A percentile compares a stretch with the other conserved stretches of the same genome.
These are phyloP conservation scores for Omphalotus olearius DNA, from an alignment of 1,284 basidiomycete genomes.

Conservation along the genomic window DNA sequence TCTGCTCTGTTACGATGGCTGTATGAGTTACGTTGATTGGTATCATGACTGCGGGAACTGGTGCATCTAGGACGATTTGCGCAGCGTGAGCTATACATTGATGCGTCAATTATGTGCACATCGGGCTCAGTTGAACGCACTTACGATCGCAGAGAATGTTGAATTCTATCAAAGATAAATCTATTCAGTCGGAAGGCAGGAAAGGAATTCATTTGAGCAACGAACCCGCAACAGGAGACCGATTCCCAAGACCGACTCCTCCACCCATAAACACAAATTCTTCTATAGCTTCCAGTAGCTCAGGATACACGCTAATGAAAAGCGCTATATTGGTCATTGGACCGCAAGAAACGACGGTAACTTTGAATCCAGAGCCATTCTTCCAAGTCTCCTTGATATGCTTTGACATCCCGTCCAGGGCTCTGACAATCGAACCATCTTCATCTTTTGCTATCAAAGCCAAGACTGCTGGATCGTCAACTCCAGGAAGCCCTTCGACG, in stretches of 20 bases:
- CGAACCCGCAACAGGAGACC: conserved; percentile 66
- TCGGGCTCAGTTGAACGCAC: conserved; percentile 22
- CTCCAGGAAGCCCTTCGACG: conserved; percentile 63
- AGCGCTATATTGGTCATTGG: conserved; percentile 85
- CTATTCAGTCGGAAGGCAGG: conserved; percentile 1
- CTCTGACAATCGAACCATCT: conserved; percentile 39
- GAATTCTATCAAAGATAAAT: conserved; percentile 46
- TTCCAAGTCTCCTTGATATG: conserved; percentile 54
- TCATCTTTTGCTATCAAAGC: conserved; percentile 39
- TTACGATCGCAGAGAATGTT: conserved; percentile 80
- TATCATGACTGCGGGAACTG: conserved; percentile 61
- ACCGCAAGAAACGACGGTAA: conserved; percentile 69
- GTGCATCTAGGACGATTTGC: conserved; percentile 69
- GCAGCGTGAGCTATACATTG: conserved; percentile 63
- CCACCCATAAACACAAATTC: conserved; percentile 90
- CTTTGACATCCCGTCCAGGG: conserved; percentile 64
- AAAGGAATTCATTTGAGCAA: not conserved
- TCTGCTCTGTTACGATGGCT: conserved; percentile 58
- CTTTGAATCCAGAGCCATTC: conserved; percentile 47
- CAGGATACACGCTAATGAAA: conserved; percentile 67
- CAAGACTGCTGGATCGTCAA: conserved; percentile 42
- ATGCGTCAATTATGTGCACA: not conserved
- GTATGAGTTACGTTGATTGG: conserved; percentile 84
- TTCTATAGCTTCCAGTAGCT: conserved; percentile 65
- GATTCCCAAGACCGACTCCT: conserved; percentile 76